phyloP scores from a whole-genome alignment of 768 basidiomycete species.

The Naganishia friedmannii region DNA sequence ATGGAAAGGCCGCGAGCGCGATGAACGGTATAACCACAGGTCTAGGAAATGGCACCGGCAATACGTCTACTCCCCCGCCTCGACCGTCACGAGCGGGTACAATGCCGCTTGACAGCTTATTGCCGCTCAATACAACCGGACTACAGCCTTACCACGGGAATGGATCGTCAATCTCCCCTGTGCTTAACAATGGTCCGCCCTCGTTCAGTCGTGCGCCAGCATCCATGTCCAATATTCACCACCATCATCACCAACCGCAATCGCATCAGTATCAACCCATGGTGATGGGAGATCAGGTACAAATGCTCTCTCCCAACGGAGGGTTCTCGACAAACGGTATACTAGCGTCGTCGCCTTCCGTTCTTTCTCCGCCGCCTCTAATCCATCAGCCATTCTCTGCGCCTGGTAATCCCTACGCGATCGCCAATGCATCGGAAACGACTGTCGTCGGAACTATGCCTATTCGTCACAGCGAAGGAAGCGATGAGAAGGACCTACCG shows the following conservation, averaged over 20 bases:
- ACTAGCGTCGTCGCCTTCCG: not conserved
- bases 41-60: slow-evolving; percentile 2
- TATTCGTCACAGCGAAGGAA: slow-evolving; percentile 32
- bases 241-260: slow-evolving; percentile 5
- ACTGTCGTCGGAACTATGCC: slow-evolving; percentile 9
- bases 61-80: slow-evolving; percentile 38
- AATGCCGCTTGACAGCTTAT: slow-evolving; percentile 37
- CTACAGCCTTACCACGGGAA: not conserved
- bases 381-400: slow-evolving; percentile 44
- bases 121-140: slow-evolving; percentile 19
- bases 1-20: slow-evolving; percentile 11
- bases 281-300: slow-evolving; percentile 8
- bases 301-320: slow-evolving; percentile 1
- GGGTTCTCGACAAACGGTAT: not conserved
- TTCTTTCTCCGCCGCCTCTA: slow-evolving; percentile 34
- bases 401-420: slow-evolving; percentile 41
- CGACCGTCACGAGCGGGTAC: slow-evolving; percentile 49
- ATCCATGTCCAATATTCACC: slow-evolving; percentile 22
- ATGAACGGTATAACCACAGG: slow-evolving; percentile 3
- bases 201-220: slow-evolving; percentile 25
- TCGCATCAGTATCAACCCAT: slow-evolving; percentile 18
- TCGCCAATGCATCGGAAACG: slow-evolving; percentile 1
- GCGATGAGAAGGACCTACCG: slow-evolving; percentile 43
- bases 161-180: not conserved
- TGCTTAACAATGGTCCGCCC: slow-evolving; percentile 4